Evolutionary conservation across 1,284 basidiomycete genomes (phyloP), one percentile per base, ranked within the genome.

Genomic region (Papiliotrema laurentii): DNA sequence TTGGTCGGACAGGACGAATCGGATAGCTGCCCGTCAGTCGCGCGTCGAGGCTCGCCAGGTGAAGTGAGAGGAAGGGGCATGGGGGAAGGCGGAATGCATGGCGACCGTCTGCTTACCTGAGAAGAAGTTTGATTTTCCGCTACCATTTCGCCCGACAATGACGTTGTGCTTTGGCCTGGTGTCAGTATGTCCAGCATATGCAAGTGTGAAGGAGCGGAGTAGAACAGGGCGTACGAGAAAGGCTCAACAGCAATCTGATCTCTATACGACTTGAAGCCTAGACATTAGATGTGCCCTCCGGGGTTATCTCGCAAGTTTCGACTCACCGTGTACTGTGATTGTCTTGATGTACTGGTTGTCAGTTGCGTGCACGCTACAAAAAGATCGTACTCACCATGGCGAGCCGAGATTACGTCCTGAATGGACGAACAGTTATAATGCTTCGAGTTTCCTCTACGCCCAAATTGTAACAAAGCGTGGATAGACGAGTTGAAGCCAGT

Each of bases 101-200:
- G n/a, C n/a, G n/a, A n/a, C n/a, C 9, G 21, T 5, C 28, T 10
- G 65, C 81, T 56, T 53, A 86, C 88, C 88, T 34, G 88, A 85
- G 72, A 97, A 97, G 79, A 97, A 96, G 72, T 97, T 97, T 64
- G 88, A 91, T 78, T 97, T 97, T 48, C 92, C 92, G 18, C 87
- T 90, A 10, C 92, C 93, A 79, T 97, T 97, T 38, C 93, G 78
- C 11, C 92, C 91, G 11, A 97, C 91, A 3, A 96, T 88, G 14
- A 96, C 90, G 73, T 96, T 96, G 64, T 94, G 89, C 37, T 79
- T 83, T 0, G 90, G 82, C 77, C 76, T 93, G 83, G 83, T 34
- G 33, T 19, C 38, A 21, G 7, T 21, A 13, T 34, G 19, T 13
- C 19, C 26, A 45, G 33, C 36, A 40, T 46, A 30, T 37, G 26